Conservation (phyloP, 257 asterid species). For the Solanum pennellii region DNA sequence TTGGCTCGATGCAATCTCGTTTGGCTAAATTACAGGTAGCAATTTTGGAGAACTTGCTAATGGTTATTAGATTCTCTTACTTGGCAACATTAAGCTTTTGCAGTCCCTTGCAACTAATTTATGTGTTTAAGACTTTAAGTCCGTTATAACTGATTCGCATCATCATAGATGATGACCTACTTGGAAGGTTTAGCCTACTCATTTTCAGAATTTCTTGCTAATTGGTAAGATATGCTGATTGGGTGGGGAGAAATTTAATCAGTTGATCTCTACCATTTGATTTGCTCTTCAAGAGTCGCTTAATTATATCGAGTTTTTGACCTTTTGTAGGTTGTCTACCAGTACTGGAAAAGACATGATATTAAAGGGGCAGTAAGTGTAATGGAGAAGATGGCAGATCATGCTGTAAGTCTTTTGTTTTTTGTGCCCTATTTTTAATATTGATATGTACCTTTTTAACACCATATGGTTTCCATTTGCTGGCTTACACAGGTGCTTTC, state of each 20-base stretch:
- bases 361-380: constrained; percentile 69
- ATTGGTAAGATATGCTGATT: not conserved
- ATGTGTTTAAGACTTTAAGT: not conserved
- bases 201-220: not conserved
- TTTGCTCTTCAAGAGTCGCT: not conserved
- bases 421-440: not conserved
- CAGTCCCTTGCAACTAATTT: not conserved
- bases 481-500: constrained; percentile 67
- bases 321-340: constrained; percentile 54
- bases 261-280: not conserved
- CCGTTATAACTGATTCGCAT: not conserved
- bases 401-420: constrained; percentile 45
- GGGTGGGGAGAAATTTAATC: not conserved
- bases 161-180: not conserved
- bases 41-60: not conserved
- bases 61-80: not conserved
- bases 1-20: constrained; percentile 84
- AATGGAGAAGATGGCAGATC: constrained; percentile 74
- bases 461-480: not conserved
- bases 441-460: not conserved
- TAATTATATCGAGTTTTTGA: not conserved
- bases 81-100: not conserved
- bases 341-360: constrained; percentile 82
- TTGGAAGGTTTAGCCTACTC: not conserved
- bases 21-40: constrained; percentile 79